Percentiles rank a stretch among this genome's conserved stretches.
These are phyloP conservation scores for Vigna hirtella DNA, from an alignment of 306 rosid genomes.

Conservation along the genomic window DNA sequence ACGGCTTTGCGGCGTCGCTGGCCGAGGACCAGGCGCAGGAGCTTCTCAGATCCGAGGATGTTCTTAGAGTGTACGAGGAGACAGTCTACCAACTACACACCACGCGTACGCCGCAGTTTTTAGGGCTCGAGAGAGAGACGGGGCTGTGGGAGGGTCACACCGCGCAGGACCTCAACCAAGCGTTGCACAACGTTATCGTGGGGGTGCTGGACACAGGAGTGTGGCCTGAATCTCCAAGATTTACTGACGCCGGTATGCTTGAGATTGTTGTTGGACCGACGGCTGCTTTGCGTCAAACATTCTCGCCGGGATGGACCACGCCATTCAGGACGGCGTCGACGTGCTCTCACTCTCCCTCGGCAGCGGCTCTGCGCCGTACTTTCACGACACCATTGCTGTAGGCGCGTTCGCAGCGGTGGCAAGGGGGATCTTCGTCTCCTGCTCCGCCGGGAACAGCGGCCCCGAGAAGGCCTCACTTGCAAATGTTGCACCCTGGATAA, in stretches of 20 bases:
- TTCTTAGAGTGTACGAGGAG: slow-evolving; percentile 77
- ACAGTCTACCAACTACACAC: slow-evolving; percentile 76
- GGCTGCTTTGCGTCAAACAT: too few relatives aligned
- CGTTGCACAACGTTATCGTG: slow-evolving; percentile 67
- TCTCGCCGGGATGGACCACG: too few relatives aligned
- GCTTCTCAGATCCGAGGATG: slow-evolving; percentile 67
- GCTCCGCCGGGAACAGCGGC: too few relatives aligned
- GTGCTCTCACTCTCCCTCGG: too few relatives aligned
- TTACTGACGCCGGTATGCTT: slow-evolving; percentile 74
- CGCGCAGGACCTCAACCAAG: slow-evolving; percentile 60
- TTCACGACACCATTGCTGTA: too few relatives aligned
- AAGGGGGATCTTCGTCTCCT: too few relatives aligned
- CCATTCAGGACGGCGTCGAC: too few relatives aligned
- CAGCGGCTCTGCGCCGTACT: too few relatives aligned
- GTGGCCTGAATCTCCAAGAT: slow-evolving; percentile 91
- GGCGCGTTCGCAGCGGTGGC: too few relatives aligned
- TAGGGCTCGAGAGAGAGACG: slow-evolving; percentile 60
- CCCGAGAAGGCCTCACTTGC: too few relatives aligned
- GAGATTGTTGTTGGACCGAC: too few relatives aligned
- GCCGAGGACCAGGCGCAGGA: slow-evolving; percentile 51
- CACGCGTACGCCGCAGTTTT: slow-evolving; percentile 81
- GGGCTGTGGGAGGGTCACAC: slow-evolving; percentile 70
- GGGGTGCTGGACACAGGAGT: slow-evolving; percentile 88
- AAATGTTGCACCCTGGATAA: too few relatives aligned
- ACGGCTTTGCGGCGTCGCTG: slow-evolving; percentile 79